Percentiles rank a stretch among this genome's conserved stretches.
These are phyloP conservation scores for Eimeria tenella DNA, from an alignment of 169 alveolate species.

Conservation along the genomic window DNA sequence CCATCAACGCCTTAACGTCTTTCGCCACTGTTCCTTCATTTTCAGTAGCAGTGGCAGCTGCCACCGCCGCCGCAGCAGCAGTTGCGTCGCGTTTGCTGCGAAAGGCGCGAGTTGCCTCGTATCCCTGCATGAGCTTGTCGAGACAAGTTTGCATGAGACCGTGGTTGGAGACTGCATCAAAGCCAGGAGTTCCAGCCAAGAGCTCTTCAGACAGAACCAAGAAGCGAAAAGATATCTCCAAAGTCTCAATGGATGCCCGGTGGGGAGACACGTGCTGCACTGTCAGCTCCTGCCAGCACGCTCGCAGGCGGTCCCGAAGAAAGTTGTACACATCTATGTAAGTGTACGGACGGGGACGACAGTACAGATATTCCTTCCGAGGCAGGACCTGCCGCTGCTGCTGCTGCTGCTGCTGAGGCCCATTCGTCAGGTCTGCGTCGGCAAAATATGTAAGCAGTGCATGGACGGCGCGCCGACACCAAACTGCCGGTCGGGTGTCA, in stretches of 20 bases:
- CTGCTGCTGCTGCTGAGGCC: slow-evolving; percentile 55
- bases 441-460: slow-evolving; percentile 85
- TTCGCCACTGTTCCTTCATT: neutral
- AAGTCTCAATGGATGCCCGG: slow-evolving; percentile 88
- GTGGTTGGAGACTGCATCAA: slow-evolving; percentile 86
- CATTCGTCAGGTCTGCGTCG: slow-evolving; percentile 86
- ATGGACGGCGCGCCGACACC: slow-evolving; percentile 91
- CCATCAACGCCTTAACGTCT: slow-evolving; percentile 67
- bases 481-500: slow-evolving; percentile 87
- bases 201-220: slow-evolving; percentile 87
- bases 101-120: slow-evolving; percentile 86
- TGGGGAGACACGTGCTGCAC: slow-evolving; percentile 90
- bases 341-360: slow-evolving; percentile 82
- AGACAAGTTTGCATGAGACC: slow-evolving; percentile 88
- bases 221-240: slow-evolving; percentile 89
- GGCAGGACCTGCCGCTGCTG: slow-evolving; percentile 13
- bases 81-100: slow-evolving; percentile 12
- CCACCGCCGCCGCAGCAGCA: slow-evolving; percentile 7
- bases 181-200: slow-evolving; percentile 84
- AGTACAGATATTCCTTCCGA: slow-evolving; percentile 75
- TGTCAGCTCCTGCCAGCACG: slow-evolving; percentile 91
- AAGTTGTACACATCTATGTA: slow-evolving; percentile 90
- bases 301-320: slow-evolving; percentile 89
- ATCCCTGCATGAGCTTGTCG: slow-evolving; percentile 90
- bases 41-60: neutral